Evolutionary conservation across 2,329 filamentous ascomycete genomes (phyloP).

Genomic region (Aspergillus sp.): DNA sequence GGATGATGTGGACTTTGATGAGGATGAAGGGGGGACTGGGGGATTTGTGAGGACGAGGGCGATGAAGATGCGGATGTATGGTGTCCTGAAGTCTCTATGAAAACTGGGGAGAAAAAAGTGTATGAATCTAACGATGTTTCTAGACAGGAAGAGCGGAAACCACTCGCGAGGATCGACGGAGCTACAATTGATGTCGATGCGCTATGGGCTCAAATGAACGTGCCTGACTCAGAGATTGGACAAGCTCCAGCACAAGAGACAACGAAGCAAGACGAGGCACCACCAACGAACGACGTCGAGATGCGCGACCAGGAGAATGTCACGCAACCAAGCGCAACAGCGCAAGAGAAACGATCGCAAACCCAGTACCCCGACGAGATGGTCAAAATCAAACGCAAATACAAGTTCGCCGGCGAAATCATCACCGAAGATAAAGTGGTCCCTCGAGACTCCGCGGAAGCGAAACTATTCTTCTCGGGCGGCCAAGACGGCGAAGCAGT

Average conservation of each 20-base stretch:
- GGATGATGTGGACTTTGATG: slow-evolving; percentile 30
- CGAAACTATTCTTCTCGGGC: slow-evolving; percentile 51
- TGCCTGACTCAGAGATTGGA: slow-evolving; percentile 24
- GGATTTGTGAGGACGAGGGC: slow-evolving; percentile 55
- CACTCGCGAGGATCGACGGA: slow-evolving; percentile 48
- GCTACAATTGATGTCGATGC: slow-evolving; percentile 58
- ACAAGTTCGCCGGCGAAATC: slow-evolving; percentile 57
- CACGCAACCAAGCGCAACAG: not conserved
- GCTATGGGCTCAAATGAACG: slow-evolving; percentile 55
- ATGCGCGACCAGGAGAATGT: slow-evolving; percentile 14
- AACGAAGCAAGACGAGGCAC: slow-evolving; percentile 15
- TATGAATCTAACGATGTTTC: not conserved
- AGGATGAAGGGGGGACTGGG: slow-evolving; percentile 46
- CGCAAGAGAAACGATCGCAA: slow-evolving; percentile 9
- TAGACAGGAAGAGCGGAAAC: slow-evolving; percentile 49
- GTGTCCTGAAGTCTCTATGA: not conserved
- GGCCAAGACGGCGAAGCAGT: slow-evolving; percentile 38
- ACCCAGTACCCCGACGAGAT: slow-evolving; percentile 40
- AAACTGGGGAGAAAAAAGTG: no score
- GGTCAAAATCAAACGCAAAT: slow-evolving; percentile 57
- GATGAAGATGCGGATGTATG: slow-evolving; percentile 50
- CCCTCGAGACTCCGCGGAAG: slow-evolving; percentile 54
- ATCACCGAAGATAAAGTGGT: slow-evolving; percentile 56
- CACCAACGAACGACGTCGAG: slow-evolving; percentile 13
- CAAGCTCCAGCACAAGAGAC: slow-evolving; percentile 14